Evolutionary conservation across 2,329 filamentous ascomycete species (phyloP), one percentile per base, ranked within the genome.

Genomic region (Aureobasidium uvarum): DNA sequence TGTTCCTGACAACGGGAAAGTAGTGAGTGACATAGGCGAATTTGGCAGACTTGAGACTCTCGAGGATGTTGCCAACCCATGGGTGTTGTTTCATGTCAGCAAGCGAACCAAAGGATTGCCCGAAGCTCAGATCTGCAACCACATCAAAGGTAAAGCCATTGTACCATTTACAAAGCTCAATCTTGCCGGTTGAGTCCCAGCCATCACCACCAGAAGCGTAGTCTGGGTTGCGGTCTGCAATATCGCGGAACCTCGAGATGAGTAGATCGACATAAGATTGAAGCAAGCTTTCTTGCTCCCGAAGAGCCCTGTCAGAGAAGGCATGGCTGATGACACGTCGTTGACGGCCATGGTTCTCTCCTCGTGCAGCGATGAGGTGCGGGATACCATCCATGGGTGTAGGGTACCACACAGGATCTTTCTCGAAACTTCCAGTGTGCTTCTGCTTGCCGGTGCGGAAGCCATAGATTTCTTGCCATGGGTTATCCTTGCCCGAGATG

Each of bases 391-490:
- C 76, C 16, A 70, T n/a, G 0, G 76, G 72, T 11, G 51, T 64
- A 5, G 72, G 66, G 48, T 73, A 78, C 75, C 76, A 78, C 0
- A 69, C 68, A 0, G 65, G 70, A 56, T 80, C 74, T 64, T 80
- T 80, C 7, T 74, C 68, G 56, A 68, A 76, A 76, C 23, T 75
- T 67, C 18, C 68, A 64, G 1, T 74, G 72, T 66, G 74, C 72
- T 71, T 77, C 70, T 69, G 39, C 65, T 76, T 77, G 25, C 76
- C 76, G 0, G 67, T 74, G 5, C 73, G 72, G 68, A 75, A 75
- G 14, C 78, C 78, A 67, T 80, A 80, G 41, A 81, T 78, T 33
- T 80, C 79, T 56, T 74, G 73, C 74, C 76, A 80, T 1, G 78
- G 77, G 1, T 74, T 76, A 1, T 80, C 77, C 6, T 63, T 54